These are phyloP conservation scores for Cantharellus cinnabarinus DNA, from an alignment of 768 basidiomycete genomes.

Conservation along the genomic window DNA sequence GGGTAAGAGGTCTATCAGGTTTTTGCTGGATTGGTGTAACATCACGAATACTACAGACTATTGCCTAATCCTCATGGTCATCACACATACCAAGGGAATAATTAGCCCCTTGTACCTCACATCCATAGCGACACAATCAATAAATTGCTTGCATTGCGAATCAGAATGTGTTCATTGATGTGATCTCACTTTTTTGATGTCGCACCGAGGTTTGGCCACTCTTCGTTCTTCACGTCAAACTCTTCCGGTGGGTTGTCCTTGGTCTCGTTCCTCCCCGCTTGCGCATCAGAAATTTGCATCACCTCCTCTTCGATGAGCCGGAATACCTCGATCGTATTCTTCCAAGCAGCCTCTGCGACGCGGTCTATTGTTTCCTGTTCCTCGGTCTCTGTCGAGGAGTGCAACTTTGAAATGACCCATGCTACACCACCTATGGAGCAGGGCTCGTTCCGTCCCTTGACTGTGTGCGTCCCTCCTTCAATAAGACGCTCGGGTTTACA, in stretches of 20 bases:
- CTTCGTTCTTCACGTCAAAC: slow-evolving; percentile 1
- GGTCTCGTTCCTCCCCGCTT: not conserved
- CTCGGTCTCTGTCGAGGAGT: slow-evolving; percentile 4
- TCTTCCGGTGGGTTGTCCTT: not conserved
- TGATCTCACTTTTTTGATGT: no score
- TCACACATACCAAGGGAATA: no score
- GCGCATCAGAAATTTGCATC: not conserved
- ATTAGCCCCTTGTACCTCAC: no score
- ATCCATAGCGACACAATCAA: no score
- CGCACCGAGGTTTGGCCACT: not conserved
- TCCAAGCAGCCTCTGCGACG: slow-evolving; percentile 36
- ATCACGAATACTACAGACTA: not conserved
- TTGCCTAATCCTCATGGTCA: no score
- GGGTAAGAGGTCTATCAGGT: no score
- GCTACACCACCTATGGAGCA: slow-evolving; percentile 44
- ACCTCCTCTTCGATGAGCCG: slow-evolving; percentile 21
- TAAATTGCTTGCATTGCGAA: no score
- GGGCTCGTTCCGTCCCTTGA: slow-evolving; percentile 68
- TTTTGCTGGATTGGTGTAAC: no score
- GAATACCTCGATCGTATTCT: slow-evolving; percentile 44
- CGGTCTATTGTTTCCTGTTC: slow-evolving; percentile 28
- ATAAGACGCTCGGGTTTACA: slow-evolving; percentile 39
- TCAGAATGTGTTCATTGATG: no score
- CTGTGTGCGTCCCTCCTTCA: slow-evolving; percentile 25
- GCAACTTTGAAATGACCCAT: slow-evolving; percentile 36